A percentile compares a stretch with the other conserved stretches of the same genome.
These are phyloP conservation scores for Liriodendron chinense DNA, from an alignment of 164 flowering plant species.

Conservation along the genomic window DNA sequence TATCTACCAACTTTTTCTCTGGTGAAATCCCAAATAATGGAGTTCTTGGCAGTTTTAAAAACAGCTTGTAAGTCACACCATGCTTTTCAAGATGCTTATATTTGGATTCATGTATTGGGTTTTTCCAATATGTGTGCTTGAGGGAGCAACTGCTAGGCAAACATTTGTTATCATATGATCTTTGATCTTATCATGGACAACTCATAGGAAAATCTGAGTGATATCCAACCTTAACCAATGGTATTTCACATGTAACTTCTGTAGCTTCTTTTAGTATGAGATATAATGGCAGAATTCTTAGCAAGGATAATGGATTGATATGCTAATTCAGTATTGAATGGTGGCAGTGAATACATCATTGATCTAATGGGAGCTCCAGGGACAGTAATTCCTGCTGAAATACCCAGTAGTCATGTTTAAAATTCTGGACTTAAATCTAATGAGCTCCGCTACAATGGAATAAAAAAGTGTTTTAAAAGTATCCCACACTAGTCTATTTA, in stretches of 20 bases:
- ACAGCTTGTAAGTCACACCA: constrained; percentile 57
- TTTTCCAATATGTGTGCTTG: neutral
- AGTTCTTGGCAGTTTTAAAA: constrained; percentile 60
- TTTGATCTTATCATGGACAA: too few relatives aligned
- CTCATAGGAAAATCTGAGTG: too few relatives aligned
- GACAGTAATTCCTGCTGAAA: constrained; percentile 85
- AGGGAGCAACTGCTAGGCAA: too few relatives aligned
- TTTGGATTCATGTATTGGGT: neutral
- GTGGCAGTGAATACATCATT: constrained; percentile 89
- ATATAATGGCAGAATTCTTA: neutral
- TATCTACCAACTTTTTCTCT: constrained; percentile 84
- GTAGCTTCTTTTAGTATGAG: neutral
- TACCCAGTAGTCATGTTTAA: constrained; percentile 55
- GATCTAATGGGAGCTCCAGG: constrained; percentile 99
- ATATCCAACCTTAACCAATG: too few relatives aligned
- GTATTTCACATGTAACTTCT: too few relatives aligned
- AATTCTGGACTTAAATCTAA: constrained; percentile 37
- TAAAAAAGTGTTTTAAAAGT: too few relatives aligned
- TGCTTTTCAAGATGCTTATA: neutral
- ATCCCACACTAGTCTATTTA: too few relatives aligned
- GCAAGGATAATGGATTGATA: neutral
- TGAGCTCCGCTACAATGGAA: constrained; percentile 29
- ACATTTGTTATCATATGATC: too few relatives aligned
- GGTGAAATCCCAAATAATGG: constrained; percentile 93
- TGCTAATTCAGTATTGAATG: constrained; percentile 17